Evolutionary conservation across 192 early-diverging fungal species (phyloP), one percentile per base, ranked within the genome.

Genomic region (Rhizophlyctis rosea): DNA sequence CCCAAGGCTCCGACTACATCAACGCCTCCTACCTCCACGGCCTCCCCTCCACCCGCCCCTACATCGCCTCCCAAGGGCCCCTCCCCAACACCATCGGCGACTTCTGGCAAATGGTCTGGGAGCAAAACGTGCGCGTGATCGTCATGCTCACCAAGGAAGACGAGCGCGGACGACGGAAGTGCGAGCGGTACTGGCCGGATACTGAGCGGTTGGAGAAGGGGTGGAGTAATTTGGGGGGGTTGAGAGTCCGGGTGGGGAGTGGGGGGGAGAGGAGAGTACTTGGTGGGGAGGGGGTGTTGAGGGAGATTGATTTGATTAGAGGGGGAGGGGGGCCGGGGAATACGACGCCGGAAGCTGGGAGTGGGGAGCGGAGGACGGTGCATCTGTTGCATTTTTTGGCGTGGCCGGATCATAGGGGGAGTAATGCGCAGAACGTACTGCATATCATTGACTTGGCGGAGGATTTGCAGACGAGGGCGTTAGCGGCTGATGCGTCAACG

Each of bases 91-190:
- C 93, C 0, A 71, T 86, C 25, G 59, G 72, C 28, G 91, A 91
- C 56, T 96, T 98, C 70, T 98, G 96, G 96, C 78, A 78, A 64
- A 93, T 96, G 91, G 76, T 91, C 3, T 82, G 83, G 79, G 91
- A 98, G 66, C 86, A 94, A 34, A 62, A 79, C 31, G 67, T 77
- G 2, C 62, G 73, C 1, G 85, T 98, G 4, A 85, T 98, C 59
- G 91, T 96, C 1, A 94, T 94, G 86, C 74, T 98, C 60, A 94
- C 94, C 4, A 70, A 74, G 7, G 90, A 91, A 73, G 85, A 90
- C 34, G 88, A 91, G 64, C 76, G 77, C 44, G 80, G 87, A 3
- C 73, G 82, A 31, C 60, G 75, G 5, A 96, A 96, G 66, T 95
- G 91, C 57, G 81, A 88, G 56, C 81, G 81, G 23, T 98, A 96